Base-by-base conservation (phyloP, 169 alveolate genomes). In the Eimeria praecox region DNA sequence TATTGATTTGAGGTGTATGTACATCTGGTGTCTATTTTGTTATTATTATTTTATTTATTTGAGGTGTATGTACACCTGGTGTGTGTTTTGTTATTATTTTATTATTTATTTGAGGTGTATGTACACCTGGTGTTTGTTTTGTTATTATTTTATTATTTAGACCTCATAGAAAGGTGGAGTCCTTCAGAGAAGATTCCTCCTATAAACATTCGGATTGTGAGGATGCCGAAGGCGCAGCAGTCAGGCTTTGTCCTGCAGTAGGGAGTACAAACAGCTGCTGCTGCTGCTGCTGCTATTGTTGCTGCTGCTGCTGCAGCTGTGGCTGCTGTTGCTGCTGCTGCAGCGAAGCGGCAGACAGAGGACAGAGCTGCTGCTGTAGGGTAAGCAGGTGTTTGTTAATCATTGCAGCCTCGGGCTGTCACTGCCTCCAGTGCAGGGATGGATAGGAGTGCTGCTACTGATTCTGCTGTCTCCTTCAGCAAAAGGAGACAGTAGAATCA, bases 121-220 rank as follows among this genome's bases (percentile, higher is more conserved):
- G 40, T 30, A 27, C 77, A 64, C 33, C 40, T 27, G 77, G 18
- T 64, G 77, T 64, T 30, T 64, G 77, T 3, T 27, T 46, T 38
- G 6, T 33, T 42, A 12, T 20, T 42, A n/a, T 80, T 14, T n/a
- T 38, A n/a, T 10, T n/a, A 9, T 1, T 2, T 66, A 80, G 90
- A 80, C 35, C 35, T 80, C 1, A 80, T 80, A 16, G 90, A 80
- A 59, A 80, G 35, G 27, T 80, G 90, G 90, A 80, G 90, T 33
- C 90, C 90, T 38, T 80, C 90, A 1, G 90, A 80, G 16, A 80
- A 80, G 59, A 80, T 80, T 5, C 69, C 66, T 12, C 90, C 71
- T 16, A 80, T 80, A 42, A 66, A 80, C 69, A 80, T 80, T 35
- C 40, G 38, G 33, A 46, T 80, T 24, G 66, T 80, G 40, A 62